Base-by-base conservation (phyloP, 225 moss, liverwort and hornwort genomes). In the Bryoerythrophyllum caledonicum region DNA sequence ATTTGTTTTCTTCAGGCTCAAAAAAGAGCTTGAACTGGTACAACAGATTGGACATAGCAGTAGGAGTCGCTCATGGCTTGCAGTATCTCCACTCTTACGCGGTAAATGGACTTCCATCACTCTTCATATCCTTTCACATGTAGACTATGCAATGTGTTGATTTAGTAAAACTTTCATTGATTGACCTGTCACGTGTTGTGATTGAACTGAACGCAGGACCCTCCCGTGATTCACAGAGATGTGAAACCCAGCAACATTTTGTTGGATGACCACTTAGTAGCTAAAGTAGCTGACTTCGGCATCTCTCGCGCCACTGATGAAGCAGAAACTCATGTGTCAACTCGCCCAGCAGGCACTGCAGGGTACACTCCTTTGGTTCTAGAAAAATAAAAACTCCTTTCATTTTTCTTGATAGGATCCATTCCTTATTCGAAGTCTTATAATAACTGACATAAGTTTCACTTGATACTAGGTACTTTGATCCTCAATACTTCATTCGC, bases 21-120 rank as follows among this genome's bases (percentile, higher is more conserved):
- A 78, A 44, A 8, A 80, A 80, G 41, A 32, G 24, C 59, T 64
- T 92, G 69, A 73, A 64, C 52, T 90, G 88, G 88, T 88, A 84
- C 75, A 81, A 70, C 66, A 75, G 88, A 19, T 68, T 91, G 85
- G 87, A 89, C 53, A 91, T 91, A 35, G 91, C 91, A 28, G 83
- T 89, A 6, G 72, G 79, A 23, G 83, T 91, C 37, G 91, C 85
- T 60, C 81, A 85, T 41, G 87, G 89, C 67, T 74, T 89, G 75
- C 89, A 91, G 11, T 89, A 91, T 74, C 79, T 83, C 12, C 85
- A 88, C 63, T 82, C 80, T 34, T 82, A 72, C 55, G 85, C 82
- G 77, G 87, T 84, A 76, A 23, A 16, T 17, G 13, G 16, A 56
- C 34, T 65, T 51, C 16, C 68, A 34, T 38, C 52, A 51, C 35